Evolutionary conservation across 495 filamentous ascomycete species (phyloP).

Genomic region (Tuber calosporum): DNA sequence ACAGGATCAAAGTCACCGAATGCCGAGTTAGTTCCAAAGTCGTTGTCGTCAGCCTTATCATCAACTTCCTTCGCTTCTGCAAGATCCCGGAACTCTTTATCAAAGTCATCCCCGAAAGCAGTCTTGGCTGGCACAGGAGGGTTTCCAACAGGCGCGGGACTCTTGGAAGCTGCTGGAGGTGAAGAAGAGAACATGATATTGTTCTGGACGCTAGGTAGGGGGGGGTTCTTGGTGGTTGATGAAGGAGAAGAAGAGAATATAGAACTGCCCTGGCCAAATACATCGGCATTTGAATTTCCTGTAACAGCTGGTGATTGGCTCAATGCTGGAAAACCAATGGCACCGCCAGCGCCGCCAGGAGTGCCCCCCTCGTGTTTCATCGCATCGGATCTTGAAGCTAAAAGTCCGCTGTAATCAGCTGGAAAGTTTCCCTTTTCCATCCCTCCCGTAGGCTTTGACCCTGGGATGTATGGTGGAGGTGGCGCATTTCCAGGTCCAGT

Average conservation of each 20-base stretch:
- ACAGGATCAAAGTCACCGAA: conserved; percentile 61
- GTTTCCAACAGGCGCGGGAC: conserved; percentile 28
- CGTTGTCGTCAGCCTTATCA: conserved; percentile 62
- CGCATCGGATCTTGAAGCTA: conserved; percentile 60
- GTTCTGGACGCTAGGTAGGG: conserved; percentile 22
- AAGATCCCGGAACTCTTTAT: conserved; percentile 77
- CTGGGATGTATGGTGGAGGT: conserved; percentile 58
- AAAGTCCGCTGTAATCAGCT: conserved; percentile 56
- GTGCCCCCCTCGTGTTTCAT: conserved; percentile 43
- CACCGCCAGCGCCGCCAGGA: conserved; percentile 35
- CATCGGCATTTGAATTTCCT: conserved; percentile 23
- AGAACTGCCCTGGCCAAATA: conserved; percentile 29
- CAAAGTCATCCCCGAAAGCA: conserved; percentile 58
- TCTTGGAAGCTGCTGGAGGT: conserved; percentile 40
- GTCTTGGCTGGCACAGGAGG: conserved; percentile 43
- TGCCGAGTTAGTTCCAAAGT: conserved; percentile 59
- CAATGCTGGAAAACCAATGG: conserved; percentile 46
- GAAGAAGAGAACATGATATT: conserved; percentile 35
- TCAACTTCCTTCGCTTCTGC: conserved; percentile 84
- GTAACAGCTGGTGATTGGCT: conserved; percentile 40
- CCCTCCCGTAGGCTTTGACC: conserved; percentile 17
- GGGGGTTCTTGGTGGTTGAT: conserved; percentile 11
- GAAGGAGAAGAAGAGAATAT: conserved; percentile 23
- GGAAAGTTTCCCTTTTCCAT: conserved; percentile 48
- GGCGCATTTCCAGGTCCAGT: conserved; percentile 23